Evolutionary conservation across 805 yeast species (phyloP).

Genomic region (Scheffersomyces spartinae): DNA sequence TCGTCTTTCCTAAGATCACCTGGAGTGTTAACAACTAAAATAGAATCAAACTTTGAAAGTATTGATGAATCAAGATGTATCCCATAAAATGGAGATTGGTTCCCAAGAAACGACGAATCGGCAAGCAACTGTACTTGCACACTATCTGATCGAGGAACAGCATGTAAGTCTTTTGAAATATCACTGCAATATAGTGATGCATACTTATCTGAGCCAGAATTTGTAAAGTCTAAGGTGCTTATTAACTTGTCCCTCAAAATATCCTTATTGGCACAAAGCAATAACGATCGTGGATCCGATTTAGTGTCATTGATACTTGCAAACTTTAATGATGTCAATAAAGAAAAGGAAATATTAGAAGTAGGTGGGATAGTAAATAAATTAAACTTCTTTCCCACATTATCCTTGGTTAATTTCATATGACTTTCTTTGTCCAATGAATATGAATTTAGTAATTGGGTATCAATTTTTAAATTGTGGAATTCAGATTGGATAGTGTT

Average conservation of each 20-base stretch:
- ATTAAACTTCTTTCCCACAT: slow-evolving; percentile 1
- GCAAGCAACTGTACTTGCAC: slow-evolving; percentile 21
- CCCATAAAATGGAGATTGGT: slow-evolving; percentile 35
- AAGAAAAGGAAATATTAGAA: slow-evolving; percentile 4
- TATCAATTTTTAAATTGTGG: slow-evolving; percentile 16
- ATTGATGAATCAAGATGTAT: slow-evolving; percentile 28
- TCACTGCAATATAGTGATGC: slow-evolving; percentile 37
- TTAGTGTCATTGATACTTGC: too few species aligned
- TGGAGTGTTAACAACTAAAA: slow-evolving; percentile 32
- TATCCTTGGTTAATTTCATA: slow-evolving; percentile 1
- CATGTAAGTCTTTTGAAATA: slow-evolving; percentile 19
- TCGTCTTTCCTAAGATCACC: slow-evolving; percentile 5
- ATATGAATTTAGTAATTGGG: slow-evolving; percentile 17
- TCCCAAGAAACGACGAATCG: slow-evolving; percentile 49
- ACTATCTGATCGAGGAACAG: slow-evolving; percentile 41
- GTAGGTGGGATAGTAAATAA: slow-evolving; percentile 3
- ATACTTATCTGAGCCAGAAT: too few species aligned
- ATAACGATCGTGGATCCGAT: slow-evolving; percentile 6
- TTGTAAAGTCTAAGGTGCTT: neutral
- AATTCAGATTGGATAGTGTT: too few species aligned
- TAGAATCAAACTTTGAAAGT: slow-evolving; percentile 33
- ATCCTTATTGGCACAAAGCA: slow-evolving; percentile 9
- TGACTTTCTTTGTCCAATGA: too few species aligned
- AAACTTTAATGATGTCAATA: slow-evolving; percentile 8
- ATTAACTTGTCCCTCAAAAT: neutral